Base-by-base conservation (phyloP, 805 yeast genomes). In the Jamesozyma spencerorum region DNA sequence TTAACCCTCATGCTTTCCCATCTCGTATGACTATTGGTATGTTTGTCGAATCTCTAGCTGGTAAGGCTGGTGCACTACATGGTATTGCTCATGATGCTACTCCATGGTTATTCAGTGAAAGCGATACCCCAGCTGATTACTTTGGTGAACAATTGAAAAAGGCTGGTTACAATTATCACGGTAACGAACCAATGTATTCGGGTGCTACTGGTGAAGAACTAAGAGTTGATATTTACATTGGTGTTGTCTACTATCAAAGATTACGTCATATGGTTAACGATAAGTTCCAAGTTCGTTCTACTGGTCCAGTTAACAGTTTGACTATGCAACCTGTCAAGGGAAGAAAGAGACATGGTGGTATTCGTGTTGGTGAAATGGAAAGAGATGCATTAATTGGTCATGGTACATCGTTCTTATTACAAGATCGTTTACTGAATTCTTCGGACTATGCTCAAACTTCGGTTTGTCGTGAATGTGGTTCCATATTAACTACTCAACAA, bases 271-370 rank as follows among this genome's bases (percentile, higher is more conserved):
- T 92, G 98, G 98, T 92, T 49, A 92, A 92, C 72, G 98, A 92
- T 63, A 92, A 92, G 75, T 92, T 87, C 84, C 98, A 92, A 71
- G 98, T 92, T 39, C 83, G 98, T 69, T 85, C 97, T 4, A 92
- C 98, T 14, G 98, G 98, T 60, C 97, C 97, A 5, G 97, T 92
- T 20, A 90, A 90, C 65, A 77, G 92, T 29, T 74, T 92, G 62
- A 92, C 97, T 14, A 87, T 90, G 97, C 98, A 92, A 73, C 98
- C 98, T 31, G 98, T 92, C 42, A 92, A 92, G 70, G 98, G 98
- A 57, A 82, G 98, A 70, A 92, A 92, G 80, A 79, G 97, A 70
- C 79, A 83, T 50, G 98, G 98, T 68, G 98, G 98, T 82, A 92
- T 92, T 53, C 94, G 98, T 74, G 94, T 92, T 31, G 98, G 98